Percentiles rank a stretch among this genome's conserved stretches.
These are phyloP conservation scores for Colletotrichum theobromicola DNA, from an alignment of 2,329 filamentous ascomycete species.

Conservation along the genomic window DNA sequence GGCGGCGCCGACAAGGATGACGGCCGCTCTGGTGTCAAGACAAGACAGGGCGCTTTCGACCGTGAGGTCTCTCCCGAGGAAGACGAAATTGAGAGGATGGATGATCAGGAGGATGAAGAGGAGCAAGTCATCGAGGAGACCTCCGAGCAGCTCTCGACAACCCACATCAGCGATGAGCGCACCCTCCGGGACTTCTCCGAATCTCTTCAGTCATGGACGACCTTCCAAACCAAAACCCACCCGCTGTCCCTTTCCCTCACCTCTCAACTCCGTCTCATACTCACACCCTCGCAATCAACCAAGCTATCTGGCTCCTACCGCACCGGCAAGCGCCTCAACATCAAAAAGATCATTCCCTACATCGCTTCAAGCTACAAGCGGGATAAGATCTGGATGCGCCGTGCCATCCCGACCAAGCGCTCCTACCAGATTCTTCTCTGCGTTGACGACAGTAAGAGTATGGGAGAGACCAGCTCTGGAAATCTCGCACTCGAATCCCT, in stretches of 20 bases:
- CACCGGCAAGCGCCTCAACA: slow-evolving; percentile 97
- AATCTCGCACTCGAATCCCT: slow-evolving; percentile 91
- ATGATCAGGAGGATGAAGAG: slow-evolving; percentile 51
- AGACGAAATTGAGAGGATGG: slow-evolving; percentile 32
- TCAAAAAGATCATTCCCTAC: slow-evolving; percentile 99
- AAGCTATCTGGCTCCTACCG: slow-evolving; percentile 97
- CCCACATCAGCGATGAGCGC: slow-evolving; percentile 63
- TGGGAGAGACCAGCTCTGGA: slow-evolving; percentile 81
- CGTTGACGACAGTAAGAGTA: slow-evolving; percentile 93
- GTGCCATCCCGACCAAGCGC: slow-evolving; percentile 88
- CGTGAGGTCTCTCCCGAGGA: slow-evolving; percentile 48
- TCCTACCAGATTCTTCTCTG: slow-evolving; percentile 97
- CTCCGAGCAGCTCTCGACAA: slow-evolving; percentile 72
- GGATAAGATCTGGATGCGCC: slow-evolving; percentile 99
- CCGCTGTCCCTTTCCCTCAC: slow-evolving; percentile 87
- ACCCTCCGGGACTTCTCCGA: slow-evolving; percentile 54
- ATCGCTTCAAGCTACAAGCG: slow-evolving; percentile 98
- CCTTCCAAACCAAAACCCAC: slow-evolving; percentile 85
- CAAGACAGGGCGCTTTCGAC: slow-evolving; percentile 63
- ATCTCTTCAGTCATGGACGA: slow-evolving; percentile 79
- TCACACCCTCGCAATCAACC: slow-evolving; percentile 91
- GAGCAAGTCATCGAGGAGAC: slow-evolving; percentile 57
- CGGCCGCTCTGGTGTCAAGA: slow-evolving; percentile 64
- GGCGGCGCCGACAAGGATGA: slow-evolving; percentile 49
- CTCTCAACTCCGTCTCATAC: slow-evolving; percentile 93